Evolutionary conservation across 495 filamentous ascomycete genomes (phyloP).

Genomic region (Xylaria acuta): DNA sequence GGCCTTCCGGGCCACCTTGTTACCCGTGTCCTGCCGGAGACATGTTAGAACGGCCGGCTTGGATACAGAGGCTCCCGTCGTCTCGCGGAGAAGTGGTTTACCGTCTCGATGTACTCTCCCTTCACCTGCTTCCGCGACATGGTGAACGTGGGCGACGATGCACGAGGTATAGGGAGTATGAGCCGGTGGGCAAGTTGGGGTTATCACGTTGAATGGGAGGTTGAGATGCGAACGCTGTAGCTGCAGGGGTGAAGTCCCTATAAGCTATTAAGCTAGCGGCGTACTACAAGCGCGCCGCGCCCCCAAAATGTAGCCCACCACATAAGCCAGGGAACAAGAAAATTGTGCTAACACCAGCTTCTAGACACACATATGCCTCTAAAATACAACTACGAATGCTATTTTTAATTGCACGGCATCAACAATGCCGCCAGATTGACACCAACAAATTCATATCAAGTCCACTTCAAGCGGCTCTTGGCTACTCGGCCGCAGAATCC

Average conservation of each 20-base stretch:
- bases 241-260: too few relatives aligned
- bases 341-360: too few relatives aligned
- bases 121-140: constrained; percentile 81
- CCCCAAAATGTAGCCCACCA: too few relatives aligned
- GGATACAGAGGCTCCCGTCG: background rate
- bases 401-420: too few relatives aligned
- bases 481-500: too few relatives aligned
- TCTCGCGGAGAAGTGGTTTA: constrained; percentile 45
- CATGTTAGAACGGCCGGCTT: background rate
- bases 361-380: too few relatives aligned
- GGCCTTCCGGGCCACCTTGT: constrained; percentile 93
- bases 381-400: too few relatives aligned
- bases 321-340: too few relatives aligned
- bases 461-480: too few relatives aligned
- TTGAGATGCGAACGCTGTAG: background rate
- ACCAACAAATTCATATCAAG: too few relatives aligned
- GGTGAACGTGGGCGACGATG: background rate
- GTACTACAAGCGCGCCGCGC: background rate
- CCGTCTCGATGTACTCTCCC: constrained; percentile 97
- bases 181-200: background rate
- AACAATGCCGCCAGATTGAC: too few relatives aligned
- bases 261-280: background rate
- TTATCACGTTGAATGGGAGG: background rate
- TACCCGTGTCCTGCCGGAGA: constrained; percentile 81
- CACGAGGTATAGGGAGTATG: background rate